A percentile compares a stretch with the other conserved stretches of the same genome.
Evolutionary conservation across 148 eudicot genomes (phyloP).

Genomic region (Dysphania ambrosioides): DNA sequence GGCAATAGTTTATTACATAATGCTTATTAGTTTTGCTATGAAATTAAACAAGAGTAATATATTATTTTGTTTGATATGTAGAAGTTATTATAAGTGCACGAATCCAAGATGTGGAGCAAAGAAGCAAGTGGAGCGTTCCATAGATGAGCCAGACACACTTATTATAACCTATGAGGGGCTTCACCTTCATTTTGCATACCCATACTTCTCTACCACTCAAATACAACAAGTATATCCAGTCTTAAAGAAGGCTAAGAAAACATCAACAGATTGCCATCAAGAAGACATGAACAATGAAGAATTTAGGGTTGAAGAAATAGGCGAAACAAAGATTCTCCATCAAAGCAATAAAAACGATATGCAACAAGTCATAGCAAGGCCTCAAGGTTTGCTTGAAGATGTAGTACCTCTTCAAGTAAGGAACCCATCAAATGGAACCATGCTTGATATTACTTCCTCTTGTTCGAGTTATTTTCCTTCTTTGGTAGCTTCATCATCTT

Average conservation of each 20-base stretch:
- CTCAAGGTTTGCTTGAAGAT: constrained; percentile 71
- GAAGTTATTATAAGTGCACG: constrained; percentile 90
- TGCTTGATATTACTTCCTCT: background rate
- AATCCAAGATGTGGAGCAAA: constrained; percentile 81
- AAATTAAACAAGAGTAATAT: background rate
- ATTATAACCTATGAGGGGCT: constrained; percentile 86
- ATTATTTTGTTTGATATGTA: constrained; percentile 23
- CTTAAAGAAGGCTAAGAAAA: constrained; percentile 40
- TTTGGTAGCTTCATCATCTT: background rate
- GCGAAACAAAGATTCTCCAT: background rate
- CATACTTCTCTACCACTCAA: constrained; percentile 35
- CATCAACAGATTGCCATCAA: constrained; percentile 12
- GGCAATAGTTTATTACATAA: no score
- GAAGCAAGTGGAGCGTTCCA: constrained; percentile 79
- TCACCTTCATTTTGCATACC: constrained; percentile 72
- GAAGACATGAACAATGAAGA: constrained; percentile 5
- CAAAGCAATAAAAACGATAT: background rate
- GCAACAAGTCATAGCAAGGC: constrained; percentile 3
- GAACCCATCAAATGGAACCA: constrained; percentile 33
- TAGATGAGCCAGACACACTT: constrained; percentile 62
- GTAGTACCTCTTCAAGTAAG: constrained; percentile 54
- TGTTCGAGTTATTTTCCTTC: background rate
- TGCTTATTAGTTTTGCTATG: no score
- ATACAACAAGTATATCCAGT: constrained; percentile 25
- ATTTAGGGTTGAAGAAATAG: background rate